phyloP scores from a whole-genome alignment of 1,284 basidiomycete genomes.

The Cerioporus squamosus region DNA sequence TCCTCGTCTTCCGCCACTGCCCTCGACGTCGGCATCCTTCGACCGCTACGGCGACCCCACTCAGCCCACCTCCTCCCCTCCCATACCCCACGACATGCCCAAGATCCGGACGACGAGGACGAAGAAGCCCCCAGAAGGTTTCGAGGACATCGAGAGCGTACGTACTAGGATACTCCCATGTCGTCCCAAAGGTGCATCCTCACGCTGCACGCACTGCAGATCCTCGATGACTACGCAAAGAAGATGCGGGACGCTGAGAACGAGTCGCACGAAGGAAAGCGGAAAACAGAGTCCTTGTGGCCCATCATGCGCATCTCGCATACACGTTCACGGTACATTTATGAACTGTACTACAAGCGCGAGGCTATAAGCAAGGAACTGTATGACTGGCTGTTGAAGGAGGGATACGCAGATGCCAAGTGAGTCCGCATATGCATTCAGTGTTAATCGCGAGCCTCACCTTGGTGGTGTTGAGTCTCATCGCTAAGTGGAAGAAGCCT shows the following conservation, averaged over 20 bases:
- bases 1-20: constrained; percentile 3
- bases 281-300: constrained; percentile 97
- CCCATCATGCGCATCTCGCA: constrained; percentile 99
- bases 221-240: constrained; percentile 93
- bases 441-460: not conserved
- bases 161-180: constrained; percentile 20
- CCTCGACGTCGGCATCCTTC: not conserved
- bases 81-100: constrained; percentile 67
- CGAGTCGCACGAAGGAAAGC: constrained; percentile 96
- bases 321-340: constrained; percentile 94
- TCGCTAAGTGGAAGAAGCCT: constrained; percentile 99
- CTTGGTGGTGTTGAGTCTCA: constrained; percentile 62
- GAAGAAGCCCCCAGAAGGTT: constrained; percentile 96
- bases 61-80: not conserved
- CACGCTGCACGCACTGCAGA: constrained; percentile 45
- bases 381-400: constrained; percentile 98
- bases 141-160: constrained; percentile 91
- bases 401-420: constrained; percentile 98
- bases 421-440: constrained; percentile 48
- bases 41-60: not conserved
- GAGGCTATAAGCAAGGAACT: constrained; percentile 94
- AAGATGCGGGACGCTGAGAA: constrained; percentile 99
- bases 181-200: not conserved
- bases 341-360: constrained; percentile 98
- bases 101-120: constrained; percentile 95